A percentile compares a stretch with the other conserved stretches of the same genome.
These are phyloP conservation scores for Tetradesmus obliquus DNA, from an alignment of 139 green algal genomes.

Conservation along the genomic window DNA sequence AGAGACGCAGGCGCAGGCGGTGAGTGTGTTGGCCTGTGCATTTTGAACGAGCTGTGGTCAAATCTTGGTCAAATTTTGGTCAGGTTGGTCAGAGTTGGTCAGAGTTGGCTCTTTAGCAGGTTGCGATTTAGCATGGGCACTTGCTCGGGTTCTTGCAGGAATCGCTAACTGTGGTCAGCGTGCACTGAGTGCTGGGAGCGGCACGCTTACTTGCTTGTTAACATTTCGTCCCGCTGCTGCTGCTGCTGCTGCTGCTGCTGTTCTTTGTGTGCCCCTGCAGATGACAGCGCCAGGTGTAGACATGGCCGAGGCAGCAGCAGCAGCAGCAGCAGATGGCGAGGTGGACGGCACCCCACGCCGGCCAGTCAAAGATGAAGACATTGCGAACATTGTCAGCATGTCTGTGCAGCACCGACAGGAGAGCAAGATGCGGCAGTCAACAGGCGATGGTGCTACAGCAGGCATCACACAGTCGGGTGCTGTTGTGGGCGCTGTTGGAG, in stretches of 20 bases:
- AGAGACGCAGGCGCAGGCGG: conserved; percentile 40
- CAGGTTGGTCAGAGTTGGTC: not conserved
- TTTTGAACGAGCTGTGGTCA: not conserved
- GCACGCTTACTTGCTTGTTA: not conserved
- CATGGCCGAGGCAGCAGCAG: no score
- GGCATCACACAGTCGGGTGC: not conserved
- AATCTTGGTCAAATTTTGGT: not conserved
- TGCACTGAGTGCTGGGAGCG: not conserved
- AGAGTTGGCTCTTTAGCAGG: not conserved
- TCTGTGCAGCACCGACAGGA: conserved; percentile 21
- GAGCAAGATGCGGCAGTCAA: not conserved
- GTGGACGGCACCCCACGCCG: not conserved
- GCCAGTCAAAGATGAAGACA: conserved; percentile 17
- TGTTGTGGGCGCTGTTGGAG: not conserved
- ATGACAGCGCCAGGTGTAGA: not conserved
- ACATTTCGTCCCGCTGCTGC: not conserved
- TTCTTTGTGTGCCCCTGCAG: not conserved
- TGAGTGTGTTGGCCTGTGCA: not conserved
- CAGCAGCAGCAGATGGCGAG: not conserved
- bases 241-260: not conserved
- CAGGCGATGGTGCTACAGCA: not conserved
- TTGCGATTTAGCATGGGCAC: not conserved
- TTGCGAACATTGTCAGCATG: conserved; percentile 13
- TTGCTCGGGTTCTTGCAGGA: no score
- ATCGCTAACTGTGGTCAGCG: not conserved